A percentile compares a stretch with the other conserved stretches of the same genome.
Evolutionary conservation across 177 flowering plant species (phyloP).

Genomic region (Vitis hybrid): DNA sequence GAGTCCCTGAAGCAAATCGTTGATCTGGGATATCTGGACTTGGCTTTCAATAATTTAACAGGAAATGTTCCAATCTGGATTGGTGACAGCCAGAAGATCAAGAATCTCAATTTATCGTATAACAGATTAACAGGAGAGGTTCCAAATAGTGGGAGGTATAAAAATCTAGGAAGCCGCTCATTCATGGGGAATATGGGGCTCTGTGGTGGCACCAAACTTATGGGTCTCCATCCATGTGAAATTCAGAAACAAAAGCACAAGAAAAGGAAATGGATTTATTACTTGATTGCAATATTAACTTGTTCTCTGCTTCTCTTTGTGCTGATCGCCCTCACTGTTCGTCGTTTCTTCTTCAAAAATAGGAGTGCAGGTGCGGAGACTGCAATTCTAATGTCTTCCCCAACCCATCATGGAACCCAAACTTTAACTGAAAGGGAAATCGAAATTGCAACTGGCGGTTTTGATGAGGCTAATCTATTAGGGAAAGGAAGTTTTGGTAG

Average conservation of each 20-base stretch:
- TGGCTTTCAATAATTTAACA: slow-evolving; percentile 8
- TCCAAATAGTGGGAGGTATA: neutral
- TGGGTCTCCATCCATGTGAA: slow-evolving; percentile 7
- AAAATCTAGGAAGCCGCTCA: neutral
- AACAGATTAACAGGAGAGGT: slow-evolving; percentile 5
- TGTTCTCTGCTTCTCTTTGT: neutral
- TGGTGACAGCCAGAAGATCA: neutral
- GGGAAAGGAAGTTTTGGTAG: neutral
- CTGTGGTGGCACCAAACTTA: neutral
- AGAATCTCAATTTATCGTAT: neutral
- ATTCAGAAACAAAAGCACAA: neutral
- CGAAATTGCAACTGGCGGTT: slow-evolving; percentile 6
- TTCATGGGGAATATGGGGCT: slow-evolving; percentile 3
- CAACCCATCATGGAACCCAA: neutral
- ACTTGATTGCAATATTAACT: neutral
- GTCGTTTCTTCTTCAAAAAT: neutral
- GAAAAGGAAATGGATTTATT: neutral
- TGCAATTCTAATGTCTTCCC: neutral
- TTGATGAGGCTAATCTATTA: slow-evolving; percentile 5
- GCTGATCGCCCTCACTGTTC: neutral
- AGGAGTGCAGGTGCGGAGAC: too few relatives aligned
- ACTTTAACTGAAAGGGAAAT: slow-evolving; percentile 9
- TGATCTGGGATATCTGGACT: slow-evolving; percentile 7
- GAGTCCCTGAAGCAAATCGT: slow-evolving; percentile 7
- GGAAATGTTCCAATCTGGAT: slow-evolving; percentile 13